Conservation (phyloP, 331 rosid species). For the Quercus phellos region DNA sequence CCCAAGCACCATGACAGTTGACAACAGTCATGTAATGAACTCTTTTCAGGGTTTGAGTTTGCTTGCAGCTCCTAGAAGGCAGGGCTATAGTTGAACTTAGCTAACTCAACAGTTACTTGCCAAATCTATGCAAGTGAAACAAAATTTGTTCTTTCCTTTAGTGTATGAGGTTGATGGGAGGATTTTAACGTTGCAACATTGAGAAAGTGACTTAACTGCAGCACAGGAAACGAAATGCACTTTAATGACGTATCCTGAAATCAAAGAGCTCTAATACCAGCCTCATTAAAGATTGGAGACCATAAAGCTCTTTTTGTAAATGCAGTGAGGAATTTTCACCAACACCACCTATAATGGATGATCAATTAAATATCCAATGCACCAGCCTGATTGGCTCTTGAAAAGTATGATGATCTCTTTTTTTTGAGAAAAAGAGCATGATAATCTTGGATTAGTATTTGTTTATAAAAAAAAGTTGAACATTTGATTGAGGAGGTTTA, state of each 20-base stretch:
- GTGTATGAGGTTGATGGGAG: neutral
- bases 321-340: constrained; percentile 12
- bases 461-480: neutral
- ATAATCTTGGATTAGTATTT: neutral
- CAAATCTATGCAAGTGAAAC: neutral
- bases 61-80: no score
- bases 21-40: no score
- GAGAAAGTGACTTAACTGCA: constrained; percentile 39
- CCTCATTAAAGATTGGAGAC: constrained; percentile 24
- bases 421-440: neutral
- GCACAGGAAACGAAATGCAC: constrained; percentile 26
- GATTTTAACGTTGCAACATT: constrained; percentile 18
- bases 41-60: no score
- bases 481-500: no score
- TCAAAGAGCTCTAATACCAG: constrained; percentile 17
- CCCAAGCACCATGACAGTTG: no score
- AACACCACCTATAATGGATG: neutral
- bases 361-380: neutral
- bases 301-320: constrained; percentile 14
- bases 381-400: neutral
- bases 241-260: constrained; percentile 19
- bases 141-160: neutral
- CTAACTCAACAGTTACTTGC: no score
- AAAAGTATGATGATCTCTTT: neutral
- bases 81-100: no score